Base-by-base conservation (phyloP, 176 grass and related monocot genomes). In the Aegilops bicornis region DNA sequence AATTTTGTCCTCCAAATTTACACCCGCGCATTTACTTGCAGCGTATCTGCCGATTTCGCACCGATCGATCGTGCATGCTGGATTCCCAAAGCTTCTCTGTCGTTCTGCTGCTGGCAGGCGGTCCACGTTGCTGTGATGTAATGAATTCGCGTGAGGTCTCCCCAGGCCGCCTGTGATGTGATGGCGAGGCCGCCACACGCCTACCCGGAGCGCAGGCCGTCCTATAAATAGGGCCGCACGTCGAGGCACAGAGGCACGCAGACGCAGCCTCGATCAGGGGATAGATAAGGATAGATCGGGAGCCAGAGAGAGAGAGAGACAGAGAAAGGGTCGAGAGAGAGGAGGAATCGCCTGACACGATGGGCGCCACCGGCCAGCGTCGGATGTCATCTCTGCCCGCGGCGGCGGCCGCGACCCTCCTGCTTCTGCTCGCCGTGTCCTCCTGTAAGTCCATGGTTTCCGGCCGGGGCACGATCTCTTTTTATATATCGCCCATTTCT, bases 371-470 rank as follows among this genome's bases (percentile, higher is more conserved):
- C 59, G 77, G 39, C 36, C 43, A 62, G 15, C 67, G 79, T 7
- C 72, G 25, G 8, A 14, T 36, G 69, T 54, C 50, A 19, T 54
- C 7, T n/a, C 62, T 71, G 73, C n/a, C 20, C 7, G 69, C 78
- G 37, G 79, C 40, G 5, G 73, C 59, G 17, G 20, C 20, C 30
- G 40, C 37, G 20, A 20, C 62, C n/a, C 58, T 91, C 19, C 60
- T 84, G 1, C 79, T 90, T 4, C 69, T 84, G 20, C 22, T 69
- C 47, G 59, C 3, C 22, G 3, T 59, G 3, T 80, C 60, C 47
- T 61, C 62, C 22, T 78, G 89, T 91, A 90, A 37, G 79, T 9
- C 16, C 0, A 32, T 43, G 62, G 22, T 27, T n/a, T 63, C 48
- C 6, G 11, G 31, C 19, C 12, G 19, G 20, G 7, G 0, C 15